phyloP scores from a whole-genome alignment of 257 asterid genomes.

The Agastache rugosa region DNA sequence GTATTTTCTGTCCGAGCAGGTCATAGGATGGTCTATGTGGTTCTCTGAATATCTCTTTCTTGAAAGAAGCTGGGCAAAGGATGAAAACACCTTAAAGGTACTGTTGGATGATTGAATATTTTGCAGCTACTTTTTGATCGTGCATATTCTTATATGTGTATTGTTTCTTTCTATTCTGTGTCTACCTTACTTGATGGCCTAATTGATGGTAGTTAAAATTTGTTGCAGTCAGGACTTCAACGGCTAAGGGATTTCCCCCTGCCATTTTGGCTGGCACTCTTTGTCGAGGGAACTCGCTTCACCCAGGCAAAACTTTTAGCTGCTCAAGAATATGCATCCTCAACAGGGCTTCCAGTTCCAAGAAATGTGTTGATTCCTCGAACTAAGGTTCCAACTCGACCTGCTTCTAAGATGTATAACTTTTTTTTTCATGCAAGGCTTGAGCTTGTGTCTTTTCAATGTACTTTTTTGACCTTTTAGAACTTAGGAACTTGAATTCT shows the following conservation, averaged over 20 bases:
- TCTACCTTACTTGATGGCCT: slow-evolving; percentile 29
- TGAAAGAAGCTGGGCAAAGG: slow-evolving; percentile 98
- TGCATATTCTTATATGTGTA: not conserved
- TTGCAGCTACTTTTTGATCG: slow-evolving; percentile 2
- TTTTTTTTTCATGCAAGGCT: not conserved
- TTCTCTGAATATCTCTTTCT: slow-evolving; percentile 93
- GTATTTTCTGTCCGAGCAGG: slow-evolving; percentile 61
- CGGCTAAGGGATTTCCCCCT: slow-evolving; percentile 78
- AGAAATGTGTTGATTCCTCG: slow-evolving; percentile 94
- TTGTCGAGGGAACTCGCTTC: slow-evolving; percentile 99
- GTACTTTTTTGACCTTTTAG: not conserved
- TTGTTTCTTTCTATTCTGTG: slow-evolving; percentile 22
- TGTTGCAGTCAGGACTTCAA: slow-evolving; percentile 80
- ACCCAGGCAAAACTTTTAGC: slow-evolving; percentile 94
- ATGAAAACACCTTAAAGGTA: slow-evolving; percentile 87
- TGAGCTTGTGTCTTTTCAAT: not conserved
- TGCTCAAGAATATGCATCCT: slow-evolving; percentile 94
- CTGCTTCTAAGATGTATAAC: slow-evolving; percentile 26
- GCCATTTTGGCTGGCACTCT: slow-evolving; percentile 96
- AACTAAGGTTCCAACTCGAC: slow-evolving; percentile 71
- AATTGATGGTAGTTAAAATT: slow-evolving; percentile 30
- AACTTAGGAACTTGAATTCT: not conserved
- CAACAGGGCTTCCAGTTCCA: slow-evolving; percentile 83
- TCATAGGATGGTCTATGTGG: slow-evolving; percentile 99
- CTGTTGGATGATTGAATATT: slow-evolving; percentile 30